These are phyloP conservation scores for Rossbeevera mucosa DNA, from an alignment of 768 basidiomycete genomes.

Conservation along the genomic window DNA sequence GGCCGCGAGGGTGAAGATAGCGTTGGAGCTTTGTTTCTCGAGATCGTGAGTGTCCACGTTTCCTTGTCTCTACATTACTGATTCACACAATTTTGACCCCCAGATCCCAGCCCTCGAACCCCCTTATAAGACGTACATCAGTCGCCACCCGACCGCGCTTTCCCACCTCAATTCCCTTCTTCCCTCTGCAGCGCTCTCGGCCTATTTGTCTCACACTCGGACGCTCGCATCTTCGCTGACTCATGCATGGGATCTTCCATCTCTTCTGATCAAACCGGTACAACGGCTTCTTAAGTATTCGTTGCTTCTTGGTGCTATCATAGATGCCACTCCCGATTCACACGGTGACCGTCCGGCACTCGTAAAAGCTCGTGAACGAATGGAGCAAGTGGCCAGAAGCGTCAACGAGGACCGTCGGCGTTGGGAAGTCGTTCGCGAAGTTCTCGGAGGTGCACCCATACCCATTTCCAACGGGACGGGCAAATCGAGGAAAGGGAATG, in stretches of 20 bases:
- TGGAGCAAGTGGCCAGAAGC: constrained; percentile 69
- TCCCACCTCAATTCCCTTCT: constrained; percentile 53
- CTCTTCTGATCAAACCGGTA: constrained; percentile 95
- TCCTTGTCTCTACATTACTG: not conserved
- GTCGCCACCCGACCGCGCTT: constrained; percentile 70
- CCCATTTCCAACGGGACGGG: constrained; percentile 37
- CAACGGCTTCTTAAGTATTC: constrained; percentile 95
- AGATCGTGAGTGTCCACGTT: constrained; percentile 47
- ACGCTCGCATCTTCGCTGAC: constrained; percentile 65
- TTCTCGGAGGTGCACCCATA: constrained; percentile 43
- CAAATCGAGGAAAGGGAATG: constrained; percentile 36
- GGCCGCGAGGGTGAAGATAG: constrained; percentile 64
- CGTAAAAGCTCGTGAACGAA: constrained; percentile 33
- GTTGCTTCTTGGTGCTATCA: constrained; percentile 72
- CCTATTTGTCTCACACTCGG: constrained; percentile 65
- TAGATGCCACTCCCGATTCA: constrained; percentile 65
- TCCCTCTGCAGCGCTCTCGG: constrained; percentile 42
- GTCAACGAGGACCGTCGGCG: constrained; percentile 77
- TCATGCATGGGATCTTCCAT: constrained; percentile 89
- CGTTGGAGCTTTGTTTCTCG: constrained; percentile 67
- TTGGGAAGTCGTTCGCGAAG: constrained; percentile 75
- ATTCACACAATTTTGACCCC: not conserved
- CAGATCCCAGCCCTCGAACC: constrained; percentile 69
- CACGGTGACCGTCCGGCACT: constrained; percentile 55
- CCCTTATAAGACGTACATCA: constrained; percentile 77